Evolutionary conservation across 2,329 filamentous ascomycete species (phyloP).

Genomic region (Aspergillus bombycis): DNA sequence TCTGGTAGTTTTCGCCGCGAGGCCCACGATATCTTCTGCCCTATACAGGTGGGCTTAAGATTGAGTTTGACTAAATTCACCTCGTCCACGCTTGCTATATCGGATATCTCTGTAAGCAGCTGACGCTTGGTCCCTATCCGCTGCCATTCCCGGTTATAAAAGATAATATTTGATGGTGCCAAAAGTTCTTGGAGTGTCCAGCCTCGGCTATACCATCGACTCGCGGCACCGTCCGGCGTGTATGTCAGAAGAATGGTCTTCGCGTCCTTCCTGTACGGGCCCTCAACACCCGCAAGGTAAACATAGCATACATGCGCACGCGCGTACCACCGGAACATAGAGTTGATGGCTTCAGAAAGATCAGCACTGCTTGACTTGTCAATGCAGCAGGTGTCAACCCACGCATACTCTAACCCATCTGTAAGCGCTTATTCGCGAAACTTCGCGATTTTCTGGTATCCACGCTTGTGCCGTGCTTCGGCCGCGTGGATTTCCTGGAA

Average conservation of each 20-base stretch:
- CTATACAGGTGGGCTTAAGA: slow-evolving; percentile 12
- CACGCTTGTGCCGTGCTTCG: background rate
- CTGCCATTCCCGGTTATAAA: slow-evolving; percentile 11
- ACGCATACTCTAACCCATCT: slow-evolving; percentile 13
- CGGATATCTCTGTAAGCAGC: slow-evolving; percentile 5
- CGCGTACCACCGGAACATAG: slow-evolving; percentile 27
- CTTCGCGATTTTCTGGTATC: slow-evolving; percentile 9
- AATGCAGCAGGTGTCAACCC: slow-evolving; percentile 30
- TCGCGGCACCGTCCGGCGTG: background rate
- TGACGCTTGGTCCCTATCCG: slow-evolving; percentile 6
- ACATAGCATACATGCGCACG: too few relatives aligned
- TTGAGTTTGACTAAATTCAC: background rate
- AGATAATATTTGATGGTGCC: slow-evolving; percentile 14
- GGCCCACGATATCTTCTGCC: slow-evolving; percentile 31
- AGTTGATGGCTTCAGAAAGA: slow-evolving; percentile 25
- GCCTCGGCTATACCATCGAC: slow-evolving; percentile 18
- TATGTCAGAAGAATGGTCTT: background rate
- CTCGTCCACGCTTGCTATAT: slow-evolving; percentile 14
- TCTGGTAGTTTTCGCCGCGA: slow-evolving; percentile 25
- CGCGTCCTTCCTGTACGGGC: background rate
- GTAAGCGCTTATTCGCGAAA: slow-evolving; percentile 11
- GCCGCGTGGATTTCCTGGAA: background rate
- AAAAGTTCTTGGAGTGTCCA: slow-evolving; percentile 24
- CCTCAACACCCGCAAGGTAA: slow-evolving; percentile 17
- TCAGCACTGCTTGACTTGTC: slow-evolving; percentile 25